phyloP scores from a whole-genome alignment of 352 stramenopile species.

The Phytophthora quininea region DNA sequence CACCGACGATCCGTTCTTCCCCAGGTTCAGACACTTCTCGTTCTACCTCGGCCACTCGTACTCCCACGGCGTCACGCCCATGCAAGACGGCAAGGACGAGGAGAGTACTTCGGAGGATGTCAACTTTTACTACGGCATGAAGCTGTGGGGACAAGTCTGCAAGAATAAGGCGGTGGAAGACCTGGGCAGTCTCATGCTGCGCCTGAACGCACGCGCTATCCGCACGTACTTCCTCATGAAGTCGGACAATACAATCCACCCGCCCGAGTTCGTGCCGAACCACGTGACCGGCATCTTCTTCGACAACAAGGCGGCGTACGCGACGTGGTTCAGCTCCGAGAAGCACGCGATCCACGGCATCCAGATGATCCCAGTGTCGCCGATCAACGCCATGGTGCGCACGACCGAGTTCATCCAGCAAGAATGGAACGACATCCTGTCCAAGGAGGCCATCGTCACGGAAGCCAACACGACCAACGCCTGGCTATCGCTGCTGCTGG shows the following conservation, averaged over 20 bases:
- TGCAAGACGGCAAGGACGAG: constrained; percentile 71
- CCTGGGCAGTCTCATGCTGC: constrained; percentile 71
- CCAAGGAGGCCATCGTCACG: constrained; percentile 62
- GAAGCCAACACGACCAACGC: constrained; percentile 49
- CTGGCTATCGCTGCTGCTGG: constrained; percentile 69
- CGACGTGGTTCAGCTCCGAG: constrained; percentile 72
- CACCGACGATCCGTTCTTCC: constrained; percentile 53
- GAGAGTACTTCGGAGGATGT: constrained; percentile 78
- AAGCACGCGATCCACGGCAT: constrained; percentile 80
- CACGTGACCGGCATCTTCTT: constrained; percentile 76
- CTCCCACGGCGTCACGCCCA: constrained; percentile 64
- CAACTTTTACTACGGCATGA: constrained; percentile 83
- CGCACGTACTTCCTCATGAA: constrained; percentile 81
- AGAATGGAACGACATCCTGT: constrained; percentile 77
- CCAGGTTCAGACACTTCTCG: constrained; percentile 73
- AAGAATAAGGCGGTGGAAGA: constrained; percentile 60
- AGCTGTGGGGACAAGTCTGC: constrained; percentile 64
- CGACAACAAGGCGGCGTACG: constrained; percentile 77
- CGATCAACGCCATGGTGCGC: constrained; percentile 71
- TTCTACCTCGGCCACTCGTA: constrained; percentile 77
- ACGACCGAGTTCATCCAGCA: constrained; percentile 65
- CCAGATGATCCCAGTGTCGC: constrained; percentile 78
- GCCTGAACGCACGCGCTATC: constrained; percentile 63
- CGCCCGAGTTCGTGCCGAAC: constrained; percentile 62
- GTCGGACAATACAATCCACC: constrained; percentile 65